phyloP scores from a whole-genome alignment of 2,329 filamentous ascomycete species.

The Diaporthe citrichinensis region DNA sequence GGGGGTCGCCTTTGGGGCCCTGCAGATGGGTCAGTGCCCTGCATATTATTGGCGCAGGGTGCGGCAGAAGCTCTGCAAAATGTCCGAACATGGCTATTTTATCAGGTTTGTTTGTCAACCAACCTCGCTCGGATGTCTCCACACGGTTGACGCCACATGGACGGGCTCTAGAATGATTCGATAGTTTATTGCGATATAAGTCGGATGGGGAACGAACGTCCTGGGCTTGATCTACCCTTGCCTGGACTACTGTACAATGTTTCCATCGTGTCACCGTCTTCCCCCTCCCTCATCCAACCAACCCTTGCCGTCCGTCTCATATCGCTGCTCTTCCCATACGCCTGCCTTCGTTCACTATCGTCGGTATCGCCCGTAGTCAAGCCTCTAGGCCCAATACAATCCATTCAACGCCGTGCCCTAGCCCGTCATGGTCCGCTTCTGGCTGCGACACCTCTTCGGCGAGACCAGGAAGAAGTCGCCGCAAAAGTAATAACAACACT shows the following conservation, averaged over 20 bases:
- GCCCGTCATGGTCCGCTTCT: constrained; percentile 16
- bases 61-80: constrained; percentile 15
- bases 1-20: constrained; percentile 26
- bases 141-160: constrained; percentile 8
- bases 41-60: constrained; percentile 25
- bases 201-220: background rate
- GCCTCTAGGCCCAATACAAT: background rate
- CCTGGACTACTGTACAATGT: constrained; percentile 12
- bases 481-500: constrained; percentile 14
- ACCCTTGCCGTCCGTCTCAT: constrained; percentile 10
- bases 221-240: constrained; percentile 4
- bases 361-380: background rate
- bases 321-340: background rate
- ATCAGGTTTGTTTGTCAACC: background rate
- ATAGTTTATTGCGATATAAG: constrained; percentile 29
- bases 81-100: background rate
- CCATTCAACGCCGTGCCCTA: background rate
- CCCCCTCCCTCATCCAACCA: constrained; percentile 9
- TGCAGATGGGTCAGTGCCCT: constrained; percentile 27
- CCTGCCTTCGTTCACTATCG: background rate
- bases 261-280: constrained; percentile 1
- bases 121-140: constrained; percentile 27
- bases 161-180: constrained; percentile 23
- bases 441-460: constrained; percentile 12
- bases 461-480: constrained; percentile 11